These are phyloP conservation scores for Gnomoniopsis sp. DNA, from an alignment of 2,329 filamentous ascomycete genomes.

Conservation along the genomic window DNA sequence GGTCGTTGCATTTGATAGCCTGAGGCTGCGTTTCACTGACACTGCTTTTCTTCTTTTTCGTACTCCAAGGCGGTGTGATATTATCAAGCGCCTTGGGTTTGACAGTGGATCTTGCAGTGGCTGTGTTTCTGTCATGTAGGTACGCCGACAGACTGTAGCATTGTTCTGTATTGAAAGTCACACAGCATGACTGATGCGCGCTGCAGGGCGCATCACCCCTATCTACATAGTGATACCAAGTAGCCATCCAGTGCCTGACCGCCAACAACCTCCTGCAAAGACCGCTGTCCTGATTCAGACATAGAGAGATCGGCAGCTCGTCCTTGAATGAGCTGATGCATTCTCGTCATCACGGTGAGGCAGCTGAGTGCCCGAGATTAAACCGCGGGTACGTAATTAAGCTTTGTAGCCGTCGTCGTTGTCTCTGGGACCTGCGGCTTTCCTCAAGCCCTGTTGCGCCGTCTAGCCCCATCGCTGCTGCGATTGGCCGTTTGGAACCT, in stretches of 20 bases:
- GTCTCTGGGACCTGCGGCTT: too few species aligned
- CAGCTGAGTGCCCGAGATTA: background rate
- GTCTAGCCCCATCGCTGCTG: slow-evolving; percentile 18
- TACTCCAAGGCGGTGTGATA: background rate
- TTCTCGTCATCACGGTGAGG: background rate
- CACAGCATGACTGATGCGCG: background rate
- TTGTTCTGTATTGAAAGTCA: background rate
- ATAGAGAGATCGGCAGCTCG: background rate
- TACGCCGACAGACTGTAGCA: background rate
- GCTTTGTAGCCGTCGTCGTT: background rate
- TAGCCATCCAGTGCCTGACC: background rate
- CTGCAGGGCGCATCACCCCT: background rate
- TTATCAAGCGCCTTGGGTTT: background rate
- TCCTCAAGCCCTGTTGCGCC: slow-evolving; percentile 1
- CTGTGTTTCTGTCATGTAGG: background rate
- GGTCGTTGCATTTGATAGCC: background rate
- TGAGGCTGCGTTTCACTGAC: slow-evolving; percentile 7
- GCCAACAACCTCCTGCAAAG: background rate
- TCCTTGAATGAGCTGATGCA: background rate
- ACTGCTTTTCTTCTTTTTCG: background rate
- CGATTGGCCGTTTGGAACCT: slow-evolving; percentile 13
- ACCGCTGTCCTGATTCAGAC: background rate
- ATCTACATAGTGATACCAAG: background rate
- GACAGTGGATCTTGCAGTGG: background rate
- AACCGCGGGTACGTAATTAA: background rate